Conservation (phyloP, 306 rosid species). For the Quercus parvula region DNA sequence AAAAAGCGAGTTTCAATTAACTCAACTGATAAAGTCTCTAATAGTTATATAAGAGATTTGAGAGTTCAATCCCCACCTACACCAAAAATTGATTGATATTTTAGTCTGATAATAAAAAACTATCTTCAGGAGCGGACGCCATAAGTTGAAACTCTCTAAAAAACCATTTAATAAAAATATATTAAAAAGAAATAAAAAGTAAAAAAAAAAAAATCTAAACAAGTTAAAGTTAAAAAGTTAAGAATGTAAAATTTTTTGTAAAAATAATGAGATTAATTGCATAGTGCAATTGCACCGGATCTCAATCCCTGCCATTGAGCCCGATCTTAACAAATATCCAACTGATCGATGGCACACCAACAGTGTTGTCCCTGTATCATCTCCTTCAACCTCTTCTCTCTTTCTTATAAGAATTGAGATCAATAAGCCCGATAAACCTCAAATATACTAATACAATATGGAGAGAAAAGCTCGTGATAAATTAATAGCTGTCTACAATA, state of each 20-base stretch:
- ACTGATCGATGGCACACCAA: constrained; percentile 53
- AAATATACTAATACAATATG: constrained; percentile 69
- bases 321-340: constrained; percentile 77
- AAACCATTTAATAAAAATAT: too few species aligned
- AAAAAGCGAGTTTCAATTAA: too few species aligned
- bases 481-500: constrained; percentile 77
- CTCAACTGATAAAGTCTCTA: rapidly evolving
- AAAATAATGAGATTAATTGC: too few species aligned
- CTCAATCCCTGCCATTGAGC: constrained; percentile 43
- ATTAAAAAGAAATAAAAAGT: too few species aligned
- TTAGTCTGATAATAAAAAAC: too few species aligned
- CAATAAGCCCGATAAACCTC: constrained; percentile 90
- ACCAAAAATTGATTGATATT: rapidly evolving
- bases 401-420: constrained; percentile 33
- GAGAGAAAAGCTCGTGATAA: constrained; percentile 90
- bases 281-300: too few species aligned
- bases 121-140: rapidly evolving
- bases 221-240: too few species aligned
- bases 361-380: constrained; percentile 46
- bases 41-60: too few species aligned
- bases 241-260: too few species aligned
- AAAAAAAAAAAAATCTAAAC: too few species aligned
- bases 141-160: too few species aligned
- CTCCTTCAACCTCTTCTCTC: background rate
- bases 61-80: rapidly evolving